A percentile compares a stretch with the other conserved stretches of the same genome.
These are phyloP conservation scores for Diaporthe citrichinensis DNA, from an alignment of 2,329 filamentous ascomycete genomes.

Conservation along the genomic window DNA sequence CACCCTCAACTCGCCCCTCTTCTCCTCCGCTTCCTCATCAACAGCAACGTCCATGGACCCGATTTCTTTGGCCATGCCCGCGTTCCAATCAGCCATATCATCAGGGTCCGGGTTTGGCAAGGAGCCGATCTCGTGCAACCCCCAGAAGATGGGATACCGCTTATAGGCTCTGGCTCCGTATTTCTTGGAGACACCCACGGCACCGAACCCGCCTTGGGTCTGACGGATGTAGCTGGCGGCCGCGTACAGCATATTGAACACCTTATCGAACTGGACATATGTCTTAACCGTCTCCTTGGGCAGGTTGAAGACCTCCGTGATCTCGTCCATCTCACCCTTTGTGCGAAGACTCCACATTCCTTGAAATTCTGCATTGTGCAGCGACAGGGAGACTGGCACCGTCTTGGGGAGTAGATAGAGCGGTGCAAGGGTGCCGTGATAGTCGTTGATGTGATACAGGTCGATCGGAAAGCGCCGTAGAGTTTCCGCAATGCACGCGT, in stretches of 20 bases:
- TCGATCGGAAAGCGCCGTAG: constrained; percentile 65
- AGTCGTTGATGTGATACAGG: constrained; percentile 57
- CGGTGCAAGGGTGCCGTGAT: constrained; percentile 63
- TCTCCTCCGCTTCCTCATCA: constrained; percentile 55
- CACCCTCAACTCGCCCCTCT: constrained; percentile 64
- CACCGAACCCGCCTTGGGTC: constrained; percentile 75
- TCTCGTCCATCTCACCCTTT: constrained; percentile 69
- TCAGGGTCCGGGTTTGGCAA: constrained; percentile 75
- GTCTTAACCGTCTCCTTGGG: constrained; percentile 66
- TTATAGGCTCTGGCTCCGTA: constrained; percentile 66
- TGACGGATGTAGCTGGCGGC: constrained; percentile 73
- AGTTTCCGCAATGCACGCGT: constrained; percentile 74
- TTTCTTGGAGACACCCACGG: constrained; percentile 75
- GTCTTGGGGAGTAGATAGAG: constrained; percentile 75
- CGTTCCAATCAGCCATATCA: constrained; percentile 71
- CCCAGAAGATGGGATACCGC: constrained; percentile 78
- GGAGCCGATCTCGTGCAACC: constrained; percentile 70
- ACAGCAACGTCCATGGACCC: constrained; percentile 62
- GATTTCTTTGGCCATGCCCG: constrained; percentile 65
- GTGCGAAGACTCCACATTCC: constrained; percentile 77
- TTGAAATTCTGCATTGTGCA: constrained; percentile 79
- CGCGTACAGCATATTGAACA: constrained; percentile 75
- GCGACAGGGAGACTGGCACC: constrained; percentile 72
- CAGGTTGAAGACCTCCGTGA: constrained; percentile 75
- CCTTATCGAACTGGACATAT: constrained; percentile 76